phyloP scores from a whole-genome alignment of 164 flowering plant genomes.

The Santalum album region DNA sequence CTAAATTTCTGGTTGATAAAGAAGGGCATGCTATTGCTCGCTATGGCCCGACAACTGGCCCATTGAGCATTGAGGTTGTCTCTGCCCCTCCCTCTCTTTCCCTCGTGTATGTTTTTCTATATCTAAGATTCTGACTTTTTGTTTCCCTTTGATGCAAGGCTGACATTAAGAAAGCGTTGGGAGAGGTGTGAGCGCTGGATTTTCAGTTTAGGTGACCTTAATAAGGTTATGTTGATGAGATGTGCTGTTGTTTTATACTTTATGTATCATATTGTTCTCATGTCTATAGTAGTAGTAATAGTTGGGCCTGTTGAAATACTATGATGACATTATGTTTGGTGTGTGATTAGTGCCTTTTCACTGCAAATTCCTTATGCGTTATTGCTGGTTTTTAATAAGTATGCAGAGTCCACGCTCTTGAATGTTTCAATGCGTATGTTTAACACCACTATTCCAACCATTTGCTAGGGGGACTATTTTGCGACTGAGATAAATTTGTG shows the following conservation, averaged over 20 bases:
- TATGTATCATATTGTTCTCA: background rate
- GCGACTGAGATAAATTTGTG: too few relatives aligned
- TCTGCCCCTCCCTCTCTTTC: background rate
- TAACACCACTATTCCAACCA: too few relatives aligned
- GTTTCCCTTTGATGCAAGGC: slow-evolving; percentile 21
- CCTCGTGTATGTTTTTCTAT: background rate
- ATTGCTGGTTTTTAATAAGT: background rate
- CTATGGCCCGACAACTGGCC: slow-evolving; percentile 44
- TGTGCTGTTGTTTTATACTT: background rate
- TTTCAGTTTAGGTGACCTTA: background rate
- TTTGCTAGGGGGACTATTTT: too few relatives aligned
- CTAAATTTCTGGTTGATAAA: slow-evolving; percentile 70
- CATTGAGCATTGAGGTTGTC: slow-evolving; percentile 56
- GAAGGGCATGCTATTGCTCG: slow-evolving; percentile 58
- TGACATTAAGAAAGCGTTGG: slow-evolving; percentile 41
- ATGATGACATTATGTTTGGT: background rate
- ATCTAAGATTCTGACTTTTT: background rate
- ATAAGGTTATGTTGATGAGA: background rate
- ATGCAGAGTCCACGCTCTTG: too few relatives aligned
- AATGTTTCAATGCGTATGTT: too few relatives aligned
- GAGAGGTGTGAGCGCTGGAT: slow-evolving; percentile 13
- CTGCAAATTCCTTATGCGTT: background rate
- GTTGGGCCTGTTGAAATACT: background rate
- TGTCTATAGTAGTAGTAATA: background rate
- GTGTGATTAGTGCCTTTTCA: background rate